Percentiles rank a stretch among this genome's conserved stretches.
These are phyloP conservation scores for Aspergillus pseudoterreus DNA, from an alignment of 2,329 filamentous ascomycete genomes.

Conservation along the genomic window DNA sequence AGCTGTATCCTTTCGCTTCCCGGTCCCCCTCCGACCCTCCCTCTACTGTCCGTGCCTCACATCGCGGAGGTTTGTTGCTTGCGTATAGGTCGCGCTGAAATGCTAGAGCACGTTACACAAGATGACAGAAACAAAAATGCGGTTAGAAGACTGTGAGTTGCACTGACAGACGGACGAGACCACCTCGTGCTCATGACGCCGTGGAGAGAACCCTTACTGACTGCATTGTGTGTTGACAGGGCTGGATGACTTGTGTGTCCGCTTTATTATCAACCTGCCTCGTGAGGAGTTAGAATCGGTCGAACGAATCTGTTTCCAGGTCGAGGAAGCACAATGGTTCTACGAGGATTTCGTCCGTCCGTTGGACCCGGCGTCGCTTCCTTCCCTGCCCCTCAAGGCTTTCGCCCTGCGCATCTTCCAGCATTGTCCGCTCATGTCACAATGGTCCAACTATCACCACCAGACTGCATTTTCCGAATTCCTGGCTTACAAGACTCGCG, in stretches of 20 bases:
- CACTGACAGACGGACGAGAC: neutral
- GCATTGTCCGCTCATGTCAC: constrained; percentile 83
- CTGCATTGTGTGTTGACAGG: constrained; percentile 47
- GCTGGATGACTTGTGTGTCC: constrained; percentile 96
- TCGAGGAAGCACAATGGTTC: constrained; percentile 99
- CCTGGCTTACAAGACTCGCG: constrained; percentile 86
- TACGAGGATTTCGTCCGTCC: constrained; percentile 99
- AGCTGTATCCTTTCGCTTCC: constrained; percentile 21
- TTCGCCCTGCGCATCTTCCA: constrained; percentile 92
- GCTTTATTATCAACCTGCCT: constrained; percentile 96
- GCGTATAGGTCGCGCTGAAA: constrained; percentile 45
- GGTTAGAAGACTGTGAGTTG: constrained; percentile 77
- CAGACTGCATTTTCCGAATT: constrained; percentile 86
- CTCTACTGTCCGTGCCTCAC: constrained; percentile 17
- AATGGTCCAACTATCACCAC: constrained; percentile 73
- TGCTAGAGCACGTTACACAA: constrained; percentile 57
- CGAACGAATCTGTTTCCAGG: constrained; percentile 94
- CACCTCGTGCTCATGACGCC: neutral
- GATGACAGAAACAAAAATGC: constrained; percentile 77
- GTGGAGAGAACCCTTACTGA: constrained; percentile 16
- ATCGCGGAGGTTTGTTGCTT: constrained; percentile 20
- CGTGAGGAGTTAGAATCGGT: constrained; percentile 85
- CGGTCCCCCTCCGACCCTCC: constrained; percentile 14
- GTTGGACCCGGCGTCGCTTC: constrained; percentile 70
- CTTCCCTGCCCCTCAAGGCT: constrained; percentile 75